Conservation (phyloP, 169 alveolate species). For the Cryptosporidium sp. region DNA sequence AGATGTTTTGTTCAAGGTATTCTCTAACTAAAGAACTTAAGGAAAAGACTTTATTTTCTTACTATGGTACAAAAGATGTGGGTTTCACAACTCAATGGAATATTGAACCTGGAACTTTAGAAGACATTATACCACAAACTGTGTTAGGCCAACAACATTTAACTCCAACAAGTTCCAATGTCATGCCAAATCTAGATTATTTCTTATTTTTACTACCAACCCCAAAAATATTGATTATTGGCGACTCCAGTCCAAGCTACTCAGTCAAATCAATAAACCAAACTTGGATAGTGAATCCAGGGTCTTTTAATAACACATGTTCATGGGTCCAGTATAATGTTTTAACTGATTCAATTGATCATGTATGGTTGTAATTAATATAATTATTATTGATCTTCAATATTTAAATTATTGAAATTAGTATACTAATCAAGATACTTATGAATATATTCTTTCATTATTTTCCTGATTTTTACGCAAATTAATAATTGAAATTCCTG, state of each 20-base stretch:
- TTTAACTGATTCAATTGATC: conserved; percentile 22
- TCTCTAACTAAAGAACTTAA: conserved; percentile 60
- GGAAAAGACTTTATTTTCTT: conserved; percentile 66
- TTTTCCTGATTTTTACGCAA: conserved; percentile 1
- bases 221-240: conserved; percentile 53
- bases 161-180: conserved; percentile 64
- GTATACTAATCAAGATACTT: neutral
- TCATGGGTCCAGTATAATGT: conserved; percentile 67
- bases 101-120: conserved; percentile 24
- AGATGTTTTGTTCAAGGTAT: conserved; percentile 18
- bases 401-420: neutral
- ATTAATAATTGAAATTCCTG: conserved; percentile 57
- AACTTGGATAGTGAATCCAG: conserved; percentile 64
- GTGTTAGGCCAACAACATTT: conserved; percentile 55
- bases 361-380: conserved; percentile 38
- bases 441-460: neutral
- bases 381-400: neutral
- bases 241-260: conserved; percentile 62
- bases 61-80: conserved; percentile 26
- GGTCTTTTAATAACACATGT: conserved; percentile 61
- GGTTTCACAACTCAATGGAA: conserved; percentile 46
- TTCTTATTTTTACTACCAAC: conserved; percentile 36
- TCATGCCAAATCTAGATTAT: conserved; percentile 33
- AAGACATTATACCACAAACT: conserved; percentile 45
- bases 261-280: conserved; percentile 41